Percentiles rank a stretch among this genome's conserved stretches.
Conservation (phyloP, 306 rosid genomes). For the Hippophae rhamnoides region DNA sequence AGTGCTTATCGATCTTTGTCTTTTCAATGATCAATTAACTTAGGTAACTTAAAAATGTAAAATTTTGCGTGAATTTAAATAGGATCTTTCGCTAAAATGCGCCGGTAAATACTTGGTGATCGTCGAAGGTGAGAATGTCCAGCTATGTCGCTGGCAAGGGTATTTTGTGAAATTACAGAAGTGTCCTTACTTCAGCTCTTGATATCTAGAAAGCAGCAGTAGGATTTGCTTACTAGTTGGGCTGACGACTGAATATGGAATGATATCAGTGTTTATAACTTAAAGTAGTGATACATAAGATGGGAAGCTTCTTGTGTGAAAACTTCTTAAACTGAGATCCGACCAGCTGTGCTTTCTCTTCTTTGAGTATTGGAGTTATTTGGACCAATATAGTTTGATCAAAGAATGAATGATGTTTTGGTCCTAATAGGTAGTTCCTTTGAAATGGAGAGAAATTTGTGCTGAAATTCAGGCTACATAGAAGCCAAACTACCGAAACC, state of each 20-base stretch:
- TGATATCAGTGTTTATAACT: background rate
- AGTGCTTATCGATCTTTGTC: background rate
- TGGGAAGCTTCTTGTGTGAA: conserved; percentile 13
- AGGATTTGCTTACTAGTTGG: conserved; percentile 15
- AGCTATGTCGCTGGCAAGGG: conserved; percentile 3
- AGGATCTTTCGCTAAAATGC: too few species aligned
- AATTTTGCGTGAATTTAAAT: too few species aligned
- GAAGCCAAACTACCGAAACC: too few species aligned
- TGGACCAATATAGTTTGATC: conserved; percentile 5
- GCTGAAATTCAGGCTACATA: too few species aligned
- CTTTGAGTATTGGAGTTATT: conserved; percentile 1
- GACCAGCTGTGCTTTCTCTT: conserved; percentile 22
- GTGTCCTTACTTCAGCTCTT: conserved; percentile 14
- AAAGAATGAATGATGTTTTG: conserved; percentile 22
- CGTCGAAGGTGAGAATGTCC: conserved; percentile 15
- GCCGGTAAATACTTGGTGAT: background rate
- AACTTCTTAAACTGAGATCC: conserved; percentile 4
- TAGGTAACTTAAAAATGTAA: background rate
- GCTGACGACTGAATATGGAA: conserved; percentile 11
- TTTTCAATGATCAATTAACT: conserved; percentile 16
- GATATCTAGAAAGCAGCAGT: conserved; percentile 3
- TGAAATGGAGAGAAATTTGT: too few species aligned
- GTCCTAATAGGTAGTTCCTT: conserved; percentile 18
- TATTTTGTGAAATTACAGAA: conserved; percentile 28
- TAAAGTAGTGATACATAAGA: conserved; percentile 3